Conservation (phyloP, 345 rosid genomes). For the Microcos paniculata region DNA sequence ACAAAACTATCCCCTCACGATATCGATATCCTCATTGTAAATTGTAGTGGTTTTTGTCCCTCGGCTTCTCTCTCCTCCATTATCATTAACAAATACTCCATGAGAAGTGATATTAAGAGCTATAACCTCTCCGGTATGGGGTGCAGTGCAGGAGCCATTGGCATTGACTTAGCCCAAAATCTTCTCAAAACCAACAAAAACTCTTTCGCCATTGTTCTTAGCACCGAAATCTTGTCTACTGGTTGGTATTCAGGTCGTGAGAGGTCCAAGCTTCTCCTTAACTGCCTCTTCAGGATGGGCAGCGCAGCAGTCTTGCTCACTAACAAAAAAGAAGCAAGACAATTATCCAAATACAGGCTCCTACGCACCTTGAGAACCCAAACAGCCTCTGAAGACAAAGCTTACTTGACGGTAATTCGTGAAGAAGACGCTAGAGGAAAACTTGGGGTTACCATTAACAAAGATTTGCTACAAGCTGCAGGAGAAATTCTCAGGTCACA, state of each 20-base stretch:
- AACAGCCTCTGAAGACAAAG: conserved; percentile 37
- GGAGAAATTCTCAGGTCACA: conserved; percentile 37
- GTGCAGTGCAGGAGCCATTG: conserved; percentile 47
- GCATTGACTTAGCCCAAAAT: conserved; percentile 43
- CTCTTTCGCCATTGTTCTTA: conserved; percentile 38
- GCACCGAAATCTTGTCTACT: conserved; percentile 55
- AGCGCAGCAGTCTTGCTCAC: conserved; percentile 51
- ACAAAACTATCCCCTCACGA: conserved; percentile 35
- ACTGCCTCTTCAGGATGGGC: conserved; percentile 61
- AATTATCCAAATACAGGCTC: conserved; percentile 39
- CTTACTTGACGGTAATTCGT: conserved; percentile 33
- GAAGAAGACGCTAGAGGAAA: conserved; percentile 54
- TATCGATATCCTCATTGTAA: conserved; percentile 49
- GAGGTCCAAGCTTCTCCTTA: conserved; percentile 41
- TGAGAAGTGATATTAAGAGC: conserved; percentile 45
- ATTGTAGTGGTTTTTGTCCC: conserved; percentile 58
- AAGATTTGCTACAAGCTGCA: conserved; percentile 32
- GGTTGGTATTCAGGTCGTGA: conserved; percentile 61
- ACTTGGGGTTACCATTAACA: conserved; percentile 46
- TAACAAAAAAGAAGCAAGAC: conserved; percentile 32
- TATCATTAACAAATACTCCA: conserved; percentile 38
- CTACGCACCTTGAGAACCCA: conserved; percentile 37
- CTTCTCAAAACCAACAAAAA: conserved; percentile 38
- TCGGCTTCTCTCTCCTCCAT: conserved; percentile 54
- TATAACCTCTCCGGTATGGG: conserved; percentile 72